Evolutionary conservation across 345 rosid species (phyloP).

Genomic region (Firmiana major): DNA sequence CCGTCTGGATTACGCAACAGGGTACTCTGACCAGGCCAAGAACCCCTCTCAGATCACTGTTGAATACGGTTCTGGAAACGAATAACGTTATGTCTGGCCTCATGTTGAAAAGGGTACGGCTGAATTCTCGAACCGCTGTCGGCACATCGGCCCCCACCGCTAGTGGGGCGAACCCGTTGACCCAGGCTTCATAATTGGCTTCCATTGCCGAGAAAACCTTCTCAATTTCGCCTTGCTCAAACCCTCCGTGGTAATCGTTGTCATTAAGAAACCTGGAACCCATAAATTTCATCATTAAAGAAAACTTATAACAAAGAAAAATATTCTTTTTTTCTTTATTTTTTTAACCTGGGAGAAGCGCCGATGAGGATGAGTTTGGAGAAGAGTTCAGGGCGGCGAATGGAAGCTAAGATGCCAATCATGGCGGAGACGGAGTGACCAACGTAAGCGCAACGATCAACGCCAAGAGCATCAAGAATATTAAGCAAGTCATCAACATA

Average conservation of each 20-base stretch:
- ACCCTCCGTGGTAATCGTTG: constrained; percentile 74
- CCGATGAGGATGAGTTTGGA: constrained; percentile 69
- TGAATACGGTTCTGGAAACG: constrained; percentile 59
- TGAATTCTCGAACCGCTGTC: constrained; percentile 70
- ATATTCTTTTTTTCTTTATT: too few relatives aligned
- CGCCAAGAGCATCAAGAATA: constrained; percentile 64
- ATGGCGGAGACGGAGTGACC: constrained; percentile 93
- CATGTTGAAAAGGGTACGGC: constrained; percentile 87
- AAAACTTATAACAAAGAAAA: background rate
- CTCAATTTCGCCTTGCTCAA: constrained; percentile 57
- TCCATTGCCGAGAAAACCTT: constrained; percentile 72
- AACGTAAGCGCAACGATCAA: constrained; percentile 56
- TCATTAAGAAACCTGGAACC: constrained; percentile 52
- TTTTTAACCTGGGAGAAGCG: constrained; percentile 65
- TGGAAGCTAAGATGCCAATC: constrained; percentile 82
- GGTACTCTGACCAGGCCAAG: constrained; percentile 65
- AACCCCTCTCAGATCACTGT: constrained; percentile 62
- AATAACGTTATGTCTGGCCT: constrained; percentile 77
- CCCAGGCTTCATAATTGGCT: constrained; percentile 82
- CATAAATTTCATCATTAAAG: background rate
- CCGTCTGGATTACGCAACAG: constrained; percentile 65
- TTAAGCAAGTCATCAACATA: constrained; percentile 73
- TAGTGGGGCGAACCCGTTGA: constrained; percentile 61
- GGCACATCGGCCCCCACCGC: constrained; percentile 88
- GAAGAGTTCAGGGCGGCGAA: constrained; percentile 78